These are phyloP conservation scores for Linnemannia schmuckeri DNA, from an alignment of 192 early-diverging fungal genomes.

Conservation along the genomic window DNA sequence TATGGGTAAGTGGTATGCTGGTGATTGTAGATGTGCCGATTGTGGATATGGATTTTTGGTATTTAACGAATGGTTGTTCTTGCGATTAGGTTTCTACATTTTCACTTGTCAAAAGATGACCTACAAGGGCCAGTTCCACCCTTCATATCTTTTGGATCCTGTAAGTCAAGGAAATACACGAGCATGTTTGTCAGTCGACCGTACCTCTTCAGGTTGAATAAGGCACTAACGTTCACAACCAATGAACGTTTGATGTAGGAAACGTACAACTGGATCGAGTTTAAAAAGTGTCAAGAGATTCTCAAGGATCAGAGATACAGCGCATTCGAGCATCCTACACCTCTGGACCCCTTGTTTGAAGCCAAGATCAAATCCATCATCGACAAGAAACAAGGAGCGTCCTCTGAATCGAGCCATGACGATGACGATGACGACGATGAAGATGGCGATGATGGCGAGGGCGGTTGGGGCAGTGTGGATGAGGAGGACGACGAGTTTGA, in stretches of 20 bases:
- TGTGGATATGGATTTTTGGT: background rate
- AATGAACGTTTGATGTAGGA: slow-evolving; percentile 29
- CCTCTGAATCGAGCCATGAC: background rate
- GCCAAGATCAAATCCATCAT: slow-evolving; percentile 30
- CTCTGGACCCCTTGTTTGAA: slow-evolving; percentile 30
- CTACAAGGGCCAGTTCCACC: slow-evolving; percentile 92
- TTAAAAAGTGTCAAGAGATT: slow-evolving; percentile 63
- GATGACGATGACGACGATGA: slow-evolving; percentile 20
- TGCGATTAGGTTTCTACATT: slow-evolving; percentile 85
- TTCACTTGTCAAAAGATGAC: slow-evolving; percentile 93
- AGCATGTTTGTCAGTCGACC: background rate
- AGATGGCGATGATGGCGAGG: slow-evolving; percentile 28
- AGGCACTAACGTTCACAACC: background rate
- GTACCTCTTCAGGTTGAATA: background rate
- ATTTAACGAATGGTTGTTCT: background rate
- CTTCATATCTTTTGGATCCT: slow-evolving; percentile 87
- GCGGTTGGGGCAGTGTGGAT: slow-evolving; percentile 22
- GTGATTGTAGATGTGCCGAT: background rate
- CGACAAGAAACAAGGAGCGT: slow-evolving; percentile 14
- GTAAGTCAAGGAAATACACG: slow-evolving; percentile 17
- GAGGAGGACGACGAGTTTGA: slow-evolving; percentile 19
- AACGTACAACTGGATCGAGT: slow-evolving; percentile 66
- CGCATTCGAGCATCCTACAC: slow-evolving; percentile 46
- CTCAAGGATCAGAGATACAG: slow-evolving; percentile 68
- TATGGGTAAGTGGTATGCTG: slow-evolving; percentile 74